phyloP scores from a whole-genome alignment of 148 eudicot species.

The Cornus kousa region DNA sequence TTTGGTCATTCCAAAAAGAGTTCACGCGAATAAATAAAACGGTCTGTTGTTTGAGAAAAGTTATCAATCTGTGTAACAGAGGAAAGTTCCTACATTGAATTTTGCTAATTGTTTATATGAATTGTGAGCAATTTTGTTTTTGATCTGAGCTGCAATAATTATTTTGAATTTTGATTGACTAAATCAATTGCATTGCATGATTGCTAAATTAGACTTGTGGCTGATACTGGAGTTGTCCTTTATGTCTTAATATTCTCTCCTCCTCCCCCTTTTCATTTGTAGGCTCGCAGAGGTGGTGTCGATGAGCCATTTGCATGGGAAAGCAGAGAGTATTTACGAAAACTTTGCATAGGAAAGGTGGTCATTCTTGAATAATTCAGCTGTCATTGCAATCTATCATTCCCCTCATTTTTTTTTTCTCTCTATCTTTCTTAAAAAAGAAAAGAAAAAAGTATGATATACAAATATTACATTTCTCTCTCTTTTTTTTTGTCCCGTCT shows the following conservation, averaged over 20 bases:
- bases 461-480: background rate
- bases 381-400: background rate
- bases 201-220: background rate
- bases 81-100: background rate
- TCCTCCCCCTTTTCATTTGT: background rate
- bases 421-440: too few relatives aligned
- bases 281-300: constrained; percentile 85
- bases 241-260: background rate
- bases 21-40: too few relatives aligned
- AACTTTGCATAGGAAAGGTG: constrained; percentile 95
- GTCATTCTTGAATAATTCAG: background rate
- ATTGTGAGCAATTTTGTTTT: background rate
- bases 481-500: background rate
- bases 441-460: background rate
- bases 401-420: background rate
- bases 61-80: background rate
- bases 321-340: constrained; percentile 88
- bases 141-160: background rate
- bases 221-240: background rate
- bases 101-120: background rate
- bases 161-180: background rate
- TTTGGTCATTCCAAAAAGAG: background rate
- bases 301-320: constrained; percentile 99
- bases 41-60: background rate
- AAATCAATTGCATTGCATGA: background rate